Evolutionary conservation across 2,329 filamentous ascomycete species (phyloP).

Genomic region (Trichoderma sp.): DNA sequence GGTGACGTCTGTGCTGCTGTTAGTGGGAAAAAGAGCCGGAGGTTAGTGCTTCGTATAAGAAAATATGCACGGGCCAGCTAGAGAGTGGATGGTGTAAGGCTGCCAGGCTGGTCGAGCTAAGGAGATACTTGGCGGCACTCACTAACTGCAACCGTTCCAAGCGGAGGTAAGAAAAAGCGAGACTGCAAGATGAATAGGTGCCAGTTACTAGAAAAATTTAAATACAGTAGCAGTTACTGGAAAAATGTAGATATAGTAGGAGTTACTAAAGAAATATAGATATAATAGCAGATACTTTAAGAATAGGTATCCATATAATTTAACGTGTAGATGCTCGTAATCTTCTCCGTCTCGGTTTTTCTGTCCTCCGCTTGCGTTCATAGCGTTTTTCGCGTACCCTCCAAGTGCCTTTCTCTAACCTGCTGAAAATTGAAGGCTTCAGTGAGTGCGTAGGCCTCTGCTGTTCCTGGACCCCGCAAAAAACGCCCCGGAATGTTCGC

Average conservation of each 20-base stretch:
- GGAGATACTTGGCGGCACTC: background rate
- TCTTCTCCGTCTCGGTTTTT: no score
- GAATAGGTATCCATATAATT: no score
- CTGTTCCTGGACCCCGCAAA: conserved; percentile 16
- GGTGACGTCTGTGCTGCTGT: conserved; percentile 31
- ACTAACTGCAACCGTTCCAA: background rate
- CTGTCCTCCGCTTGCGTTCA: background rate
- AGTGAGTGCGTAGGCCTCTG: conserved; percentile 12
- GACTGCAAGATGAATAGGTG: no score
- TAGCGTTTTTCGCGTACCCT: background rate
- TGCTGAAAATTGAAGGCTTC: background rate
- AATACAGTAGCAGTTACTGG: no score
- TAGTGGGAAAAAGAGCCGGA: conserved; percentile 9
- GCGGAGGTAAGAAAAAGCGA: no score
- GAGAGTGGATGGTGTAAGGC: background rate
- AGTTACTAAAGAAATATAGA: no score
- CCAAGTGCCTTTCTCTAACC: background rate
- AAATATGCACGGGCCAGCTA: background rate
- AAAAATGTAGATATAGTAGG: no score
- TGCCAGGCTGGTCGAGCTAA: background rate
- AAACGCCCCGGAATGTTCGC: background rate
- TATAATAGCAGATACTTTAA: no score
- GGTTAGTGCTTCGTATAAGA: background rate
- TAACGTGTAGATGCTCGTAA: no score
- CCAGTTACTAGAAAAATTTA: no score